Conservation (phyloP, 768 basidiomycete genomes). For the Amanita rubescens region DNA sequence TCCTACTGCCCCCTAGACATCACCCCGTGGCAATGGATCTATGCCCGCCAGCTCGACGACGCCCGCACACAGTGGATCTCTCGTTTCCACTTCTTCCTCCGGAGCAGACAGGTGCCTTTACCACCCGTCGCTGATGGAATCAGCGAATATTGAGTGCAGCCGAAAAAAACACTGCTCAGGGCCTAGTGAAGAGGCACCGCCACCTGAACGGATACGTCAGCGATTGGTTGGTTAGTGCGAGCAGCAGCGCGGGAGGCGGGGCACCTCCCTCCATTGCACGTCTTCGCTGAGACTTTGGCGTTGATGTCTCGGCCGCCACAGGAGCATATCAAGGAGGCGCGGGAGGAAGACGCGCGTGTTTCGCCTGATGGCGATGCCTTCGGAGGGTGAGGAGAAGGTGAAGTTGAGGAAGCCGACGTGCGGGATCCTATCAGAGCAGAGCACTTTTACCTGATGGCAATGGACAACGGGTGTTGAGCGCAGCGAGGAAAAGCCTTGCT, state of each 20-base stretch:
- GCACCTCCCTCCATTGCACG: conserved; percentile 9
- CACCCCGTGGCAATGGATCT: conserved; percentile 7
- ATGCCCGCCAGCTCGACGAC: background rate
- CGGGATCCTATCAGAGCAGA: too few species aligned
- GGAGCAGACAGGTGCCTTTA: conserved; percentile 29
- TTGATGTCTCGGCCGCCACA: conserved; percentile 69
- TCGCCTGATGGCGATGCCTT: conserved; percentile 35
- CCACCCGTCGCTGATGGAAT: conserved; percentile 17
- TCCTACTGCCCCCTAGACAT: conserved; percentile 14
- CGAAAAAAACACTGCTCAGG: conserved; percentile 67
- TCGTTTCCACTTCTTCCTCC: conserved; percentile 16
- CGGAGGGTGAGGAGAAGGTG: conserved; percentile 26
- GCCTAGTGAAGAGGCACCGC: conserved; percentile 23
- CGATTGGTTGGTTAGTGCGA: background rate
- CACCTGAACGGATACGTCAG: conserved; percentile 21
- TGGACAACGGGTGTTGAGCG: too few species aligned
- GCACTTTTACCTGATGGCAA: too few species aligned
- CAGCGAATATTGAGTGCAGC: conserved; percentile 49
- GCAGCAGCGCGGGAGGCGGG: background rate
- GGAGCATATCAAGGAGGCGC: conserved; percentile 78
- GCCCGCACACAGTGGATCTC: conserved; percentile 10
- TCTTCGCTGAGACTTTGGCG: conserved; percentile 67
- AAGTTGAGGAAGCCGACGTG: background rate
- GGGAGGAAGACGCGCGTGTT: conserved; percentile 61
- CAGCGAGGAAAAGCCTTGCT: too few species aligned